Conservation (phyloP, 768 basidiomycete species). For the Pluteus cervinus region DNA sequence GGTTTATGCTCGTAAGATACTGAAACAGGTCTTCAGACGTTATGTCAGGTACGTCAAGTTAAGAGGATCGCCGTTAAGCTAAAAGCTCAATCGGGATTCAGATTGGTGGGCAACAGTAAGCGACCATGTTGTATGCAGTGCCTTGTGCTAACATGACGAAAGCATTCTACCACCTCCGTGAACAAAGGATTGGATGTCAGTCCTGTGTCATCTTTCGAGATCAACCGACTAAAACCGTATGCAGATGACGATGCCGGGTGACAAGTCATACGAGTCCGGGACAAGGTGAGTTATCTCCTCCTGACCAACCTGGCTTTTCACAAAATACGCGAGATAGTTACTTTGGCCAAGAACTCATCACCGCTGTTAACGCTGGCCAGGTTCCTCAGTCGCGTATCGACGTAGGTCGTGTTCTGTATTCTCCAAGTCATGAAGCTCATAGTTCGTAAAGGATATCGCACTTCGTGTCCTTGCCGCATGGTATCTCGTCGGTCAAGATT, state of each 20-base stretch:
- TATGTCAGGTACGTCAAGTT: slow-evolving; percentile 34
- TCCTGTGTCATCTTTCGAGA: slow-evolving; percentile 1
- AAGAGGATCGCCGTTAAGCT: neutral
- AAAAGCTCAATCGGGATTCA: slow-evolving; percentile 6
- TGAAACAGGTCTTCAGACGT: slow-evolving; percentile 28
- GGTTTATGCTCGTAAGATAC: slow-evolving; percentile 4
- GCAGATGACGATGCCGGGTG: slow-evolving; percentile 71
- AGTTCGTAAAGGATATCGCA: slow-evolving; percentile 50
- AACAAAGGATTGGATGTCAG: slow-evolving; percentile 59
- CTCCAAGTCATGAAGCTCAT: neutral
- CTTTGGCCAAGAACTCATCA: slow-evolving; percentile 56
- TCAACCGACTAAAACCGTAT: neutral
- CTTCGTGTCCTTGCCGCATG: slow-evolving; percentile 65
- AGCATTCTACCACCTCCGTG: slow-evolving; percentile 47
- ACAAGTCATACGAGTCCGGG: too few species aligned
- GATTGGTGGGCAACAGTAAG: slow-evolving; percentile 63
- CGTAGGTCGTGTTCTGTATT: slow-evolving; percentile 26
- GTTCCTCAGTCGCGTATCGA: slow-evolving; percentile 56
- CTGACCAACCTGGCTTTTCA: too few species aligned
- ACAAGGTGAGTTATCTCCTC: too few species aligned
- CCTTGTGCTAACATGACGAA: too few species aligned
- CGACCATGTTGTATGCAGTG: too few species aligned
- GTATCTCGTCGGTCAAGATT: slow-evolving; percentile 53
- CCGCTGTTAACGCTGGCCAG: slow-evolving; percentile 52
- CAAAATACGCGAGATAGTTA: slow-evolving; percentile 32